Conservation (phyloP, 2,329 filamentous ascomycete genomes). For the Aspergillus costaricaensis region DNA sequence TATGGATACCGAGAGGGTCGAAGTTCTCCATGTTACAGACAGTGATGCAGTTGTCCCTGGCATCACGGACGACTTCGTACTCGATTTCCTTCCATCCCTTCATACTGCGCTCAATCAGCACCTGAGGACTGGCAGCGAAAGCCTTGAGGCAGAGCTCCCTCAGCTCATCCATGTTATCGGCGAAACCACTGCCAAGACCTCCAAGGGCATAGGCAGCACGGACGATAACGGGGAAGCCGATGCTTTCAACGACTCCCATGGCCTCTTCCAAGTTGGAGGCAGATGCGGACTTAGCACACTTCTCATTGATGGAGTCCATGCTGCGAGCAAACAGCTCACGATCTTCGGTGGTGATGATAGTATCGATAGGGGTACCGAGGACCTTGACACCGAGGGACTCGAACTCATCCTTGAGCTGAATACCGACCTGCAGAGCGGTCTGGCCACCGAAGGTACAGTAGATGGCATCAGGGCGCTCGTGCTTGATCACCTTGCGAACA, state of each 20-base stretch:
- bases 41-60: slow-evolving; percentile 96
- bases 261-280: slow-evolving; percentile 88
- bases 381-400: slow-evolving; percentile 89
- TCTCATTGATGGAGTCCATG: slow-evolving; percentile 98
- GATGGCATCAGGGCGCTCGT: slow-evolving; percentile 93
- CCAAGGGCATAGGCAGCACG: slow-evolving; percentile 94
- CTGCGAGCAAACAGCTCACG: slow-evolving; percentile 95
- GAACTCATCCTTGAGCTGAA: slow-evolving; percentile 96
- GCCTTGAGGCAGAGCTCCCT: slow-evolving; percentile 90
- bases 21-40: slow-evolving; percentile 99
- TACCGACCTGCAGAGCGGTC: slow-evolving; percentile 94
- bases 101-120: slow-evolving; percentile 97
- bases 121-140: slow-evolving; percentile 91
- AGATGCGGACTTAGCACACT: slow-evolving; percentile 95
- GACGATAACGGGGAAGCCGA: slow-evolving; percentile 96
- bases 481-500: slow-evolving; percentile 93
- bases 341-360: slow-evolving; percentile 98
- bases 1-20: slow-evolving; percentile 95
- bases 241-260: slow-evolving; percentile 80
- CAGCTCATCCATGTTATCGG: slow-evolving; percentile 80
- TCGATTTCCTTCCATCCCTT: slow-evolving; percentile 99
- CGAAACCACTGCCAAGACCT: slow-evolving; percentile 93
- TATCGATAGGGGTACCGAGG: slow-evolving; percentile 93
- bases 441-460: slow-evolving; percentile 98
- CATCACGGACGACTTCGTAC: slow-evolving; percentile 96